phyloP scores from a whole-genome alignment of 2,329 filamentous ascomycete species.

The Fusarium euwallaceae region DNA sequence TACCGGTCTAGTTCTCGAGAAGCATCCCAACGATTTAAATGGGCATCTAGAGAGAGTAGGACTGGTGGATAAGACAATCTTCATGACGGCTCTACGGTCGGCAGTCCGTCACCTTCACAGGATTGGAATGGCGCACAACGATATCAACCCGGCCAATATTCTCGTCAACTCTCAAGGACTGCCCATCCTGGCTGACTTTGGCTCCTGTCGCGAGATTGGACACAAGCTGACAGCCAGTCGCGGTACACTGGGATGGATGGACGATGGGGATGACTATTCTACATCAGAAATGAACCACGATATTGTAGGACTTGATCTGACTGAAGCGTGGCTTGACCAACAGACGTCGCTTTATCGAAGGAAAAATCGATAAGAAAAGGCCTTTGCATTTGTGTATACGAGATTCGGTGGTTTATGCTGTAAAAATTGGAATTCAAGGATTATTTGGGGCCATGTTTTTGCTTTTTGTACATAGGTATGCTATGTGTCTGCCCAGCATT shows the following conservation, averaged over 20 bases:
- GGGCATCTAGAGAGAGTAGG: not conserved
- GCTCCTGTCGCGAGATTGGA: slow-evolving; percentile 5
- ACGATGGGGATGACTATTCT: slow-evolving; percentile 3
- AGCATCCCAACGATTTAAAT: not conserved
- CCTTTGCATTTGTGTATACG: not conserved
- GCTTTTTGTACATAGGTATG: not conserved
- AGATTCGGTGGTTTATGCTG: not conserved
- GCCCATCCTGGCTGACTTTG: slow-evolving; percentile 4
- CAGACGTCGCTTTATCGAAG: not conserved
- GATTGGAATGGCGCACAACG: slow-evolving; percentile 2
- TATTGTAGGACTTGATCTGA: not conserved
- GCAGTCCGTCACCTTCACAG: slow-evolving; percentile 2
- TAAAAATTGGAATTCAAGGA: not conserved
- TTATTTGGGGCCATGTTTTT: not conserved
- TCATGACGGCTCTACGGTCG: slow-evolving; percentile 1
- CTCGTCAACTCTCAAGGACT: not conserved
- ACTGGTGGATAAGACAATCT: not conserved
- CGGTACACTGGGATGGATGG: not conserved
- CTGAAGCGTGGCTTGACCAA: slow-evolving; percentile 1
- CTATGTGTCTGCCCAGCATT: not conserved
- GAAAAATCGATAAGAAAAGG: not conserved
- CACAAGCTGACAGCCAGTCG: slow-evolving; percentile 5
- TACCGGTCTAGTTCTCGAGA: slow-evolving; percentile 2
- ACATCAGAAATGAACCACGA: slow-evolving; percentile 7
- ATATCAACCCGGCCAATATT: slow-evolving; percentile 11